Evolutionary conservation across 495 filamentous ascomycete species (phyloP), one percentile per base, ranked within the genome.

Genomic region (Tuber calosporum): DNA sequence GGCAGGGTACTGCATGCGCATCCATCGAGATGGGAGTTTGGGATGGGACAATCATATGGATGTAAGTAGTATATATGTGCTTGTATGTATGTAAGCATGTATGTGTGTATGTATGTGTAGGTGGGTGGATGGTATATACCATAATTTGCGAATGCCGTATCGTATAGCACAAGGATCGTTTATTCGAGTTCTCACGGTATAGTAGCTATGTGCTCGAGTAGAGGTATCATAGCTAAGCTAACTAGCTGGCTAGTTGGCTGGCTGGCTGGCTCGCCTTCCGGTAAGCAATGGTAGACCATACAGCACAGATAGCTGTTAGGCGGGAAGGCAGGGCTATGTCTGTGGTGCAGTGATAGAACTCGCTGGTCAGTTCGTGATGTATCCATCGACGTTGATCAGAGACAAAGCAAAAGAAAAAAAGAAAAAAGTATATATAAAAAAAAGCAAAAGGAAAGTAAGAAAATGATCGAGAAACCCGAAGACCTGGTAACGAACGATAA

Each of bases 401-500:
- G 53, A 4, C 26, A 62, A 62, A 62, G 53, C 53, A 34, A 62
- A 62, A 34, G 26, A 13, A 62, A 62, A 34, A 62, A 53, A 43
- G 19, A 43, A 9, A n/a, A 53, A 53, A 62, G 42, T 43, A 19
- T 34, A 62, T 17, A 4, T 13, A 34, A 34, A 8, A 62, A 62
- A 62, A 62, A 62, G 53, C 53, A 62, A 62, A 19, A n/a, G 0
- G 34, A 6, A 62, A 62, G 30, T 11, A 62, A 62, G 30, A 62
- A 62, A 34, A 9, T 15, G 30, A 58, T 58, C 48, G 48, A 58
- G 30, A 62, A 30, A 62, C 53, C 53, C 53, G 9, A 15, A 6
- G 53, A 62, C 30, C 15, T 34, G 53, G 53, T 62, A 62, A 62
- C 53, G 53, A 62, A 62, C 53, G 26, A 62, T 62, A 62, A 34